Evolutionary conservation across 805 yeast genomes (phyloP).

Genomic region (Lipomyces lipofer): DNA sequence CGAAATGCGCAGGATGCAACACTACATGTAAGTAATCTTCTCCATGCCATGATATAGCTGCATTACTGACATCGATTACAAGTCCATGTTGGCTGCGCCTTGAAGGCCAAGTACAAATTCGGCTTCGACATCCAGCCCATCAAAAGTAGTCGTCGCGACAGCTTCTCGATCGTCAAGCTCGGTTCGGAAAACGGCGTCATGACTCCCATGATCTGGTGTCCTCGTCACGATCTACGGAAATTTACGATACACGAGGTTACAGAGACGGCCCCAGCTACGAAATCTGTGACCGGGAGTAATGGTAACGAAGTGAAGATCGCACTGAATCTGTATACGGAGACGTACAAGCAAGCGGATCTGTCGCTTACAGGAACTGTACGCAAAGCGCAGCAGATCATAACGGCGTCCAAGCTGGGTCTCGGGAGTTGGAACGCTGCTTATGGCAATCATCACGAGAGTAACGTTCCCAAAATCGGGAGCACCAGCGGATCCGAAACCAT

Average conservation of each 20-base stretch:
- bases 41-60: not conserved
- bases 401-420: slow-evolving; percentile 12
- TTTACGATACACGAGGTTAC: slow-evolving; percentile 31
- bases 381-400: slow-evolving; percentile 15
- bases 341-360: slow-evolving; percentile 34
- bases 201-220: slow-evolving; percentile 39
- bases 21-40: slow-evolving; percentile 27
- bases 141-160: slow-evolving; percentile 35
- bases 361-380: slow-evolving; percentile 25
- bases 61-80: not conserved
- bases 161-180: slow-evolving; percentile 27
- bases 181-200: slow-evolving; percentile 33
- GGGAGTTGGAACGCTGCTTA: not conserved
- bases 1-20: slow-evolving; percentile 50
- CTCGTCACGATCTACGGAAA: slow-evolving; percentile 33
- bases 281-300: slow-evolving; percentile 5
- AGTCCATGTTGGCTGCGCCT: slow-evolving; percentile 62
- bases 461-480: too few relatives aligned
- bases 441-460: too few relatives aligned
- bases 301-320: slow-evolving; percentile 34
- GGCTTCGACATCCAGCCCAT: slow-evolving; percentile 53
- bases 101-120: slow-evolving; percentile 46
- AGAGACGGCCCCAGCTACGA: slow-evolving; percentile 17
- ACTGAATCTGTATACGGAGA: slow-evolving; percentile 37
- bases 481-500: too few relatives aligned